Conservation (phyloP, 2,329 filamentous ascomycete species). For the Neofusicoccum sp. region DNA sequence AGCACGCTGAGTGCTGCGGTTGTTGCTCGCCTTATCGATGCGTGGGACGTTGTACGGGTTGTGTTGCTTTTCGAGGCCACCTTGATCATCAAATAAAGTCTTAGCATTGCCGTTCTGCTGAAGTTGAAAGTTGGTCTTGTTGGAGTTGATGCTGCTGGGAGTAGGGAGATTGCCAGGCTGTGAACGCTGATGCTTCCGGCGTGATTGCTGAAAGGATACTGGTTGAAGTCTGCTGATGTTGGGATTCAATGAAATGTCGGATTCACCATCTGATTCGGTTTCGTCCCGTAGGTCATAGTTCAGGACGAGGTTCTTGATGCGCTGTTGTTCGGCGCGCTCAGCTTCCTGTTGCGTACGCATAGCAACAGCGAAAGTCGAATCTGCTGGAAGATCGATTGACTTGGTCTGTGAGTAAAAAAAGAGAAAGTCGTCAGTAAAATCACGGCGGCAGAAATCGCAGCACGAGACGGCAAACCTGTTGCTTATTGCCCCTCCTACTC, state of each 20-base stretch:
- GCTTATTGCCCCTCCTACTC: constrained; percentile 93
- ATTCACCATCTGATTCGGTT: constrained; percentile 71
- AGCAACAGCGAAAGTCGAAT: constrained; percentile 91
- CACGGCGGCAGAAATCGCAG: constrained; percentile 2
- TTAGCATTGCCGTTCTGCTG: constrained; percentile 28
- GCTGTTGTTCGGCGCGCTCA: constrained; percentile 92
- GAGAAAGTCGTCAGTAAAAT: constrained; percentile 16
- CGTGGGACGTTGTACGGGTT: constrained; percentile 46
- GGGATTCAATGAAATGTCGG: constrained; percentile 23
- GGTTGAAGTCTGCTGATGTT: constrained; percentile 25
- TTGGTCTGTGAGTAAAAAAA: constrained; percentile 61
- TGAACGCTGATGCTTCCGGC: not conserved
- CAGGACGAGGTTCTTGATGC: constrained; percentile 95
- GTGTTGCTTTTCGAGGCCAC: constrained; percentile 42
- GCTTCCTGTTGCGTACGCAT: constrained; percentile 96
- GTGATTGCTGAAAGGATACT: constrained; percentile 41
- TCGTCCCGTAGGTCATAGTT: constrained; percentile 91
- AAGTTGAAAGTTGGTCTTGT: constrained; percentile 30
- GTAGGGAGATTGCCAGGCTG: not conserved
- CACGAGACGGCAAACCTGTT: constrained; percentile 66
- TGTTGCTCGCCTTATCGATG: constrained; percentile 58
- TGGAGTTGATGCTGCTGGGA: not conserved
- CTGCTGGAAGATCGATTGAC: constrained; percentile 82
- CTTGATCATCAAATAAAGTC: constrained; percentile 22
- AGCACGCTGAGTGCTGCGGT: constrained; percentile 74